phyloP scores from a whole-genome alignment of 129 eudicot genomes.

The Flaveria ramosissima region DNA sequence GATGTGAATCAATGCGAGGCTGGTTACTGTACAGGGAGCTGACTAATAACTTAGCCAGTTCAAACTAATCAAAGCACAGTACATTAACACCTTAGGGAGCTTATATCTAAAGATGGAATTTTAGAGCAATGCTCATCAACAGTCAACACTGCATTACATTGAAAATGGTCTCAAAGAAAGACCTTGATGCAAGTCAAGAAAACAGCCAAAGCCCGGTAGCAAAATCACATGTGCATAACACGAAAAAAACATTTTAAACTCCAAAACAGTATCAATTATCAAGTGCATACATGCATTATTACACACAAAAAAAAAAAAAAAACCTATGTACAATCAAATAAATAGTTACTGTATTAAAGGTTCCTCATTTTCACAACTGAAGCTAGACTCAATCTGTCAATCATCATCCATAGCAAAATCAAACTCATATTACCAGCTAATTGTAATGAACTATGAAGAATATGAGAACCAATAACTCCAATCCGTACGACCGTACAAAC shows the following conservation, averaged over 20 bases:
- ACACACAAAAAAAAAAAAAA: not conserved
- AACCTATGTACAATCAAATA: not conserved
- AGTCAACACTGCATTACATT: not conserved
- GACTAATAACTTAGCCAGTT: too few relatives aligned
- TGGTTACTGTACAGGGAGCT: not conserved
- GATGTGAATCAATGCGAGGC: not conserved
- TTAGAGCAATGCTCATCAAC: not conserved
- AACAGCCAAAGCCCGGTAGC: not conserved
- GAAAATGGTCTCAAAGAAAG: not conserved
- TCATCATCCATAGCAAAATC: not conserved
- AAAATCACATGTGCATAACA: not conserved
- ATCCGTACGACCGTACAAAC: slow-evolving; percentile 31
- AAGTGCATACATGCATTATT: not conserved
- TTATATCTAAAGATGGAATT: not conserved
- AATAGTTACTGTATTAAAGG: not conserved
- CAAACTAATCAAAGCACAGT: not conserved
- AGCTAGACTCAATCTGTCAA: not conserved
- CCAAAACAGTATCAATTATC: not conserved
- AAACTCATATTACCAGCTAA: not conserved
- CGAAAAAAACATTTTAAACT: not conserved
- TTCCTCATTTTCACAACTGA: not conserved
- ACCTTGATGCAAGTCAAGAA: not conserved
- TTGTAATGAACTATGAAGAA: too few relatives aligned
- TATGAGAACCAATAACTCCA: not conserved
- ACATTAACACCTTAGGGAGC: not conserved